Percentiles rank a stretch among this genome's conserved stretches.
These are phyloP conservation scores for Trypanosoma grayi DNA, from an alignment of 208 protist genomes.

Conservation along the genomic window DNA sequence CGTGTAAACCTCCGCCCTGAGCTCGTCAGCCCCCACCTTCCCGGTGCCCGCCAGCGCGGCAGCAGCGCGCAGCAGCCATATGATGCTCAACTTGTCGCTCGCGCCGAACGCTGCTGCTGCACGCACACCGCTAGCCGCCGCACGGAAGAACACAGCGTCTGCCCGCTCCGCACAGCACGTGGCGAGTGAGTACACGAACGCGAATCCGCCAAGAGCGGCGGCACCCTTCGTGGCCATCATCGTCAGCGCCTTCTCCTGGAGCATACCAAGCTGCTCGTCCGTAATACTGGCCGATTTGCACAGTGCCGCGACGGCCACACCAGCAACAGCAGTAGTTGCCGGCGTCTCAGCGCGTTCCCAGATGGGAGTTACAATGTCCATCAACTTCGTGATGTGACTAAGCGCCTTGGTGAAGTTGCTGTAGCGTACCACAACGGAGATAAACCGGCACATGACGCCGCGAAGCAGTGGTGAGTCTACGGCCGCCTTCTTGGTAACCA, in stretches of 20 bases:
- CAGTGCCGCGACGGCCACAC: slow-evolving; percentile 77
- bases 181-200: slow-evolving; percentile 71
- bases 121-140: slow-evolving; percentile 54
- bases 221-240: slow-evolving; percentile 57
- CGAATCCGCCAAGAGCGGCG: slow-evolving; percentile 70
- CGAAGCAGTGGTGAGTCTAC: slow-evolving; percentile 75
- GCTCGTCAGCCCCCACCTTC: slow-evolving; percentile 30
- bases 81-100: slow-evolving; percentile 67
- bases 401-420: slow-evolving; percentile 69
- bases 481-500: slow-evolving; percentile 77
- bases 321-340: slow-evolving; percentile 55
- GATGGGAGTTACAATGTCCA: slow-evolving; percentile 65
- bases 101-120: slow-evolving; percentile 53
- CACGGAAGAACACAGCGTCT: slow-evolving; percentile 57
- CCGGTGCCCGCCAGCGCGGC: slow-evolving; percentile 68
- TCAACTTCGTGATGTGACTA: slow-evolving; percentile 72
- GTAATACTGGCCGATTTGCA: slow-evolving; percentile 79
- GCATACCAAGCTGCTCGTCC: slow-evolving; percentile 52
- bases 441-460: slow-evolving; percentile 89
- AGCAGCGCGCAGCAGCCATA: slow-evolving; percentile 82
- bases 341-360: slow-evolving; percentile 75
- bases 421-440: slow-evolving; percentile 86
- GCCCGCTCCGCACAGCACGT: slow-evolving; percentile 49
- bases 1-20: slow-evolving; percentile 59
- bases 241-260: slow-evolving; percentile 73